Evolutionary conservation across 495 filamentous ascomycete species (phyloP).

Genomic region (Penicillium nucicola): DNA sequence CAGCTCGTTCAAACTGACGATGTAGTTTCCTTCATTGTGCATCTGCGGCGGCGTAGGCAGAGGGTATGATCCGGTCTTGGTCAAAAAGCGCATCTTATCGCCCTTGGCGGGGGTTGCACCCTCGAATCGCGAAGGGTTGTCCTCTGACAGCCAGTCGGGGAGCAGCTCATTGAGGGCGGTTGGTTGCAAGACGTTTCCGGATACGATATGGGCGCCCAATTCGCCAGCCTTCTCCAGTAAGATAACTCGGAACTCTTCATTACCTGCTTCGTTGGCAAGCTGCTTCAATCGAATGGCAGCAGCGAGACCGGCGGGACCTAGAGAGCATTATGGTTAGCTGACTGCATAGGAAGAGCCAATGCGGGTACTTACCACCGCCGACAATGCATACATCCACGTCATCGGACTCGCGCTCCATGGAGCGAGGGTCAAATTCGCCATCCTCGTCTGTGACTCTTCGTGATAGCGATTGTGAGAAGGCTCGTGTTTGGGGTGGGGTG

Average conservation of each 20-base stretch:
- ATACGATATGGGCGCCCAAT: constrained; percentile 91
- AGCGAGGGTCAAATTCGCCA: constrained; percentile 67
- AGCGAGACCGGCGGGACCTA: constrained; percentile 83
- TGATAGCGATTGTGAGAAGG: constrained; percentile 49
- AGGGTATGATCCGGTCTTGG: constrained; percentile 72
- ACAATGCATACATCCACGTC: constrained; percentile 96
- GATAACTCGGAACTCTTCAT: constrained; percentile 91
- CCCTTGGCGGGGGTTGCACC: constrained; percentile 74
- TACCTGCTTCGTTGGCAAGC: constrained; percentile 89
- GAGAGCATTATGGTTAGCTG: constrained; percentile 11
- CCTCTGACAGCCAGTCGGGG: constrained; percentile 87
- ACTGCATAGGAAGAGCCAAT: constrained; percentile 7
- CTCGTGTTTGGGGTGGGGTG: constrained; percentile 29
- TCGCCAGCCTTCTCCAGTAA: constrained; percentile 95
- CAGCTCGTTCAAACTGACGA: constrained; percentile 90
- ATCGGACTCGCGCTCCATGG: constrained; percentile 82
- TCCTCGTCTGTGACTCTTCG: constrained; percentile 52
- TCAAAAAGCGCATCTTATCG: constrained; percentile 93
- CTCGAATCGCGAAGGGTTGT: constrained; percentile 82
- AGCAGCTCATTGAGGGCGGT: constrained; percentile 85
- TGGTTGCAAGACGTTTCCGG: constrained; percentile 92
- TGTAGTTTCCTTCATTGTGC: constrained; percentile 98
- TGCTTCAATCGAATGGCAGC: constrained; percentile 96
- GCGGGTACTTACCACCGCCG: constrained; percentile 65
- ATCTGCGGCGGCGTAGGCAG: constrained; percentile 93